phyloP scores from a whole-genome alignment of 805 yeast genomes.

The Kazachstania taianensis region DNA sequence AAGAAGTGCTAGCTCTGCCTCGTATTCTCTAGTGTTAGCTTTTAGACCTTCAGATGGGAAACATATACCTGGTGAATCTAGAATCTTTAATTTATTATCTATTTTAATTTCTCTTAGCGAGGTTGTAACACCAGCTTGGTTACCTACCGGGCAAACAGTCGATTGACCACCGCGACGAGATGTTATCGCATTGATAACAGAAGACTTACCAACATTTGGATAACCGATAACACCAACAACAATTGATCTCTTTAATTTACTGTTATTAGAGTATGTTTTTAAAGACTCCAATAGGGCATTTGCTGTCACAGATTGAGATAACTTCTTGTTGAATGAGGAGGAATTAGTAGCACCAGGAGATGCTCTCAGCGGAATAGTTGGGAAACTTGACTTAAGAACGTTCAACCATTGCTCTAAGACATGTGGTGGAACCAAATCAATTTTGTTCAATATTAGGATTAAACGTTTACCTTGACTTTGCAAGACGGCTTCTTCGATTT shows the following conservation, averaged over 20 bases:
- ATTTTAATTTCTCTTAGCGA: constrained; percentile 84
- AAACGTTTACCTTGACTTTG: constrained; percentile 69
- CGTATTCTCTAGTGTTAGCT: constrained; percentile 50
- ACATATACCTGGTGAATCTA: constrained; percentile 96
- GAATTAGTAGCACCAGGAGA: constrained; percentile 64
- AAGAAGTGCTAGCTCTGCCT: constrained; percentile 79
- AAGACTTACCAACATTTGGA: constrained; percentile 95
- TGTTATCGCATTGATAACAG: constrained; percentile 82
- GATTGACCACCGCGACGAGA: constrained; percentile 59
- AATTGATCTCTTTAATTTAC: constrained; percentile 79
- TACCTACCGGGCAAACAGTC: constrained; percentile 90
- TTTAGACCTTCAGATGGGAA: constrained; percentile 64
- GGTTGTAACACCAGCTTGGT: constrained; percentile 95
- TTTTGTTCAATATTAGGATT: constrained; percentile 78
- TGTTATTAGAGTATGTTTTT: constrained; percentile 74
- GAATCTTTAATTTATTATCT: constrained; percentile 76
- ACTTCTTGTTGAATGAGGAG: constrained; percentile 58
- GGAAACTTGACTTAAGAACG: constrained; percentile 72
- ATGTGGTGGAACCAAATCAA: constrained; percentile 83
- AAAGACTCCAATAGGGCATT: constrained; percentile 65
- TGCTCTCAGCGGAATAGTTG: constrained; percentile 83
- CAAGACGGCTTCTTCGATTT: constrained; percentile 81
- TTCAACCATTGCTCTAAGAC: constrained; percentile 78
- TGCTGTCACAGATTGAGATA: constrained; percentile 65
- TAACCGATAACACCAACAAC: constrained; percentile 94